Base-by-base conservation (phyloP, 1,284 basidiomycete species). In the Coniferiporia weirii region DNA sequence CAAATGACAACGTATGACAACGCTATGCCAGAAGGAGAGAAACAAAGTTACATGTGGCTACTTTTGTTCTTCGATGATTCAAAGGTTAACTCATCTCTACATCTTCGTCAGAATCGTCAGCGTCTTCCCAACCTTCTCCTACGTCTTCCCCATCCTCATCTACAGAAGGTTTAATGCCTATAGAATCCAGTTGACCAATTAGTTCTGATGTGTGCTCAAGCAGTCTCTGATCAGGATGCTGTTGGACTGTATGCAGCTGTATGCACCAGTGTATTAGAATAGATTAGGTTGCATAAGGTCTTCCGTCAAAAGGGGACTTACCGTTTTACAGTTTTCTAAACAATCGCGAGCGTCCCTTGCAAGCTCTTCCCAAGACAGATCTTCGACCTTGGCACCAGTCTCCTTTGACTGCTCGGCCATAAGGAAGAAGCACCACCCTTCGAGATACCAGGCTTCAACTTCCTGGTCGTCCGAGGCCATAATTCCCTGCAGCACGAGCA, bases 361-460 rank as follows among this genome's bases (percentile, higher is more conserved):
- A 60, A 95, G 84, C 64, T 95, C 93, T 68, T 87, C 80, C 81
- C 87, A 89, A 4, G 80, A 79, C 59, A 91, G 68, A 10, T 80
- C 83, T 55, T 83, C 83, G 3, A 83, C 71, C 45, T 78, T 80
- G 13, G 75, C 78, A n/a, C 79, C 51, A 6, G 49, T 49, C 63
- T 84, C 83, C 61, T 80, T 78, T 15, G 81, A 80, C 61, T 83
- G 79, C 67, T 90, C 85, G 0, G 82, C 79, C 81, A 87, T 84
- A 46, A 95, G 76, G 75, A 86, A 93, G 79, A 93, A 94, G 61
- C 91, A 89, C 92, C 93, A 95, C 55, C 93, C 95, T 70, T 95
- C 91, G n/a, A 96, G 81, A 71, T 97, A 97, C 83, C 93, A 95
- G 2, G 89, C 92, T 68, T 96, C 94, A 5, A 95, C 85, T 59